Evolutionary conservation across 1,139 yeast species (phyloP), one percentile per base, ranked within the genome.

Genomic region (Nakaseomyces uthaithaninus): DNA sequence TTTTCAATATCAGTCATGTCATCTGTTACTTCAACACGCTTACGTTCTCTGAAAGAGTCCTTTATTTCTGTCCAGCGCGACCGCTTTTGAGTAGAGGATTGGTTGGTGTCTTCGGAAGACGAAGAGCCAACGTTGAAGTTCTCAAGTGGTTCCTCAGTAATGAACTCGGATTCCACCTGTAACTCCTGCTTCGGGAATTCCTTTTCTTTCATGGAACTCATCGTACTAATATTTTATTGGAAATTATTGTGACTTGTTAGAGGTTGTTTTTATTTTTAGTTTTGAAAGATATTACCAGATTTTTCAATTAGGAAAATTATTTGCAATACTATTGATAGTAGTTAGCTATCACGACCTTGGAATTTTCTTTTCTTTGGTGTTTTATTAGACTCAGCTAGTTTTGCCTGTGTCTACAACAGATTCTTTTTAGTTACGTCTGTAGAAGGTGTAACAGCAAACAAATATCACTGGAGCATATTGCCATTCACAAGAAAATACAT

Each of bases 1-100:
- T 71, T 77, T 63, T 85, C 93, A 26, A 75, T 74, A 37, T 76
- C 85, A 2, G 80, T 62, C 51, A 82, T 63, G 55, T 71, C 72
- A 28, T 84, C 83, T 57, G 81, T 91, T 33, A 80, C 49, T n/a
- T 79, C 84, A 23, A 62, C 65, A 36, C 65, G 67, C 39, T 75
- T 75, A 39, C 68, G 74, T 46, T 74, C 65, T 56, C 67, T 76
- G 64, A 80, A 80, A 6, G 79, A 69, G 52, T 80, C 82, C 12
- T 57, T 57, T 47, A 75, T 69, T 22, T 27, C 33, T n/a, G 6
- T 23, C 38, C 38, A 36, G 7, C 27, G 23, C 3, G 33, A 26
- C 20, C 27, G 12, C 26, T 15, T 33, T 12, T 33, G 17, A 6
- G 17, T 6, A 12, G 12, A 8, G 3, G 28, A 12, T 19, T 19